Percentiles rank a stretch among this genome's conserved stretches.
Evolutionary conservation across 345 rosid genomes (phyloP).

Genomic region (Clausena lansium): DNA sequence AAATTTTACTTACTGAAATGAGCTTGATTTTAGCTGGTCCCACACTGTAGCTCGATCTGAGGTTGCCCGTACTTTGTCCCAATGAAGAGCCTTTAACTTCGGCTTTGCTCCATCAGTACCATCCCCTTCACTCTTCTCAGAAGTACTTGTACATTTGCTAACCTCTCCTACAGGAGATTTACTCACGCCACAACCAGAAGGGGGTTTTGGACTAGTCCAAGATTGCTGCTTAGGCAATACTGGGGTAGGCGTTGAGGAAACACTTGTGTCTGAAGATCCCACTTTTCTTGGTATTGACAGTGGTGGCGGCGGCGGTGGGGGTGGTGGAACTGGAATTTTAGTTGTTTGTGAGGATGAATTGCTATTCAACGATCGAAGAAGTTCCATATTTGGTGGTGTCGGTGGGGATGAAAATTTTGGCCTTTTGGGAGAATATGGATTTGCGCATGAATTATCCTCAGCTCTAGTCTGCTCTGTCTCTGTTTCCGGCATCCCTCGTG

Average conservation of each 20-base stretch:
- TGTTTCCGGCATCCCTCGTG: constrained; percentile 14
- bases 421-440: constrained; percentile 38
- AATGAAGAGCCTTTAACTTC: constrained; percentile 86
- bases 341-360: constrained; percentile 34
- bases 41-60: constrained; percentile 98
- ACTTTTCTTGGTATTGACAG: constrained; percentile 38
- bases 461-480: constrained; percentile 11
- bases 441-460: constrained; percentile 20
- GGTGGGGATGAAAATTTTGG: constrained; percentile 75
- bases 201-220: constrained; percentile 42
- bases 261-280: constrained; percentile 32
- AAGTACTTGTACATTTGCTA: constrained; percentile 31
- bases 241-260: constrained; percentile 27
- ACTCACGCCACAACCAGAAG: constrained; percentile 18
- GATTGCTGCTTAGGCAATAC: constrained; percentile 32
- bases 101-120: constrained; percentile 73
- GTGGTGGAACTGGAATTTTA: constrained; percentile 35
- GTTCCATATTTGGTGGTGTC: constrained; percentile 86
- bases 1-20: constrained; percentile 77
- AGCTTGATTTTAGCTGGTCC: constrained; percentile 96
- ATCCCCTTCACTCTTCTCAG: constrained; percentile 59
- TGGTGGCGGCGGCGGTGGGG: constrained; percentile 53
- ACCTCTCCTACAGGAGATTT: constrained; percentile 37
- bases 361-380: constrained; percentile 61
- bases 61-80: constrained; percentile 98